phyloP scores from a whole-genome alignment of 1,284 basidiomycete species.

The Malassezia obtusa region DNA sequence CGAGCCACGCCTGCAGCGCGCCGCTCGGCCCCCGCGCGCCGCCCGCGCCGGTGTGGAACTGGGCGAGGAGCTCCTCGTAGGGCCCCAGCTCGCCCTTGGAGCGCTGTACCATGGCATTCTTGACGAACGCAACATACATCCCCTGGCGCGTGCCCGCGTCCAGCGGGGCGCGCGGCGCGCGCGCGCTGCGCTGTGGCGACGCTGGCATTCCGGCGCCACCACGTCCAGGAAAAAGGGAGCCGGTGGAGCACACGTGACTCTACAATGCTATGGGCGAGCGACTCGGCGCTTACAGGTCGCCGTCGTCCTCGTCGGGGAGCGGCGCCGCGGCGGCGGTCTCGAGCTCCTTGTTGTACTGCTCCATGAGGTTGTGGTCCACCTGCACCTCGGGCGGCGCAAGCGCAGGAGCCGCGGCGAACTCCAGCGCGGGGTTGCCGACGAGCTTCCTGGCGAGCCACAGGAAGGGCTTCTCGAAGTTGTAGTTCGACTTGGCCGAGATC shows the following conservation, averaged over 20 bases:
- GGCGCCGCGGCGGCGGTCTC: slow-evolving; percentile 53
- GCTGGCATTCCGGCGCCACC: slow-evolving; percentile 3
- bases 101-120: slow-evolving; percentile 69
- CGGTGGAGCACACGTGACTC: slow-evolving; percentile 8
- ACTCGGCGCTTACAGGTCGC: slow-evolving; percentile 33
- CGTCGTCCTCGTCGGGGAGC: slow-evolving; percentile 54
- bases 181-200: slow-evolving; percentile 6
- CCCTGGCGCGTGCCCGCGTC: slow-evolving; percentile 50
- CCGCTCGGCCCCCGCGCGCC: slow-evolving; percentile 13
- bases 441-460: slow-evolving; percentile 97
- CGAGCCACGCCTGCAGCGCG: slow-evolving; percentile 49
- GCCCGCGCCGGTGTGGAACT: slow-evolving; percentile 46
- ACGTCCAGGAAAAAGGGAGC: neutral
- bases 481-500: slow-evolving; percentile 99
- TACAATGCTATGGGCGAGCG: neutral
- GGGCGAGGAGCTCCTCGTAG: slow-evolving; percentile 54
- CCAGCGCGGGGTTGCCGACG: slow-evolving; percentile 79
- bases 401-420: slow-evolving; percentile 93
- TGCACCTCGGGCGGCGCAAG: slow-evolving; percentile 86
- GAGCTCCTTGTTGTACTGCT: slow-evolving; percentile 73
- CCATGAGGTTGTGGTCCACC: slow-evolving; percentile 72
- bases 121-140: slow-evolving; percentile 74
- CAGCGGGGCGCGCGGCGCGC: neutral
- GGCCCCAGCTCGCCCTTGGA: slow-evolving; percentile 48
- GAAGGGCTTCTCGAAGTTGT: slow-evolving; percentile 99